Conservation (phyloP, 1,284 basidiomycete genomes). For the Pyrrhoderma noxium region DNA sequence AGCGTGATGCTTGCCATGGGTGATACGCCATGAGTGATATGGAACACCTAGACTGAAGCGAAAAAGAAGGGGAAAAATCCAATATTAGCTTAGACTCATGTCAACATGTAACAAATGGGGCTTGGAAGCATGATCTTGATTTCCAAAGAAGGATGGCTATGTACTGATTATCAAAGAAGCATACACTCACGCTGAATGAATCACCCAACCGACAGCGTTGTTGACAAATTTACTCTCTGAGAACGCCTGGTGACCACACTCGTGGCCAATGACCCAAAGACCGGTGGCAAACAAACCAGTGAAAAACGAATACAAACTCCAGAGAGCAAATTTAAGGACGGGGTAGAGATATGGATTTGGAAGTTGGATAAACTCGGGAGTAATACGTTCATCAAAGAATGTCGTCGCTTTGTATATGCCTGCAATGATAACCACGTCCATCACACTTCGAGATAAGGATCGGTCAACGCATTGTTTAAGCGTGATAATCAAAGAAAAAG, state of each 20-base stretch:
- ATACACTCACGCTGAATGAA: constrained; percentile 76
- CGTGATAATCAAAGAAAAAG: constrained; percentile 1
- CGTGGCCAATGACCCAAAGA: constrained; percentile 89
- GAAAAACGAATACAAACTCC: constrained; percentile 78
- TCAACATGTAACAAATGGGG: too few relatives aligned
- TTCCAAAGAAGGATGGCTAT: too few relatives aligned
- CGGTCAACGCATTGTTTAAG: constrained; percentile 15
- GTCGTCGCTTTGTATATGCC: constrained; percentile 64
- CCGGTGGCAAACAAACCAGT: constrained; percentile 90
- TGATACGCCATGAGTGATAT: constrained; percentile 97
- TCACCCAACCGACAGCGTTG: constrained; percentile 89
- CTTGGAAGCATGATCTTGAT: too few relatives aligned
- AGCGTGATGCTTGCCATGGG: constrained; percentile 95
- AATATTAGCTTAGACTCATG: too few relatives aligned
- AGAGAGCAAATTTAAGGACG: constrained; percentile 61
- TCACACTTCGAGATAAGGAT: constrained; percentile 39
- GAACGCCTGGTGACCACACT: constrained; percentile 95
- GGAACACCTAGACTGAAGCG: constrained; percentile 80
- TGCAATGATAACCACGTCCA: constrained; percentile 70
- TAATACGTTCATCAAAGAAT: constrained; percentile 61
- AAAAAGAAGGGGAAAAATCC: not conserved
- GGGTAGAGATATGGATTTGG: constrained; percentile 60
- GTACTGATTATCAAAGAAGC: too few relatives aligned
- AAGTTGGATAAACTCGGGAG: constrained; percentile 47
- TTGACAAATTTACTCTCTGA: constrained; percentile 94